These are phyloP conservation scores for Stellera chamaejasme DNA, from an alignment of 345 rosid genomes.

Conservation along the genomic window DNA sequence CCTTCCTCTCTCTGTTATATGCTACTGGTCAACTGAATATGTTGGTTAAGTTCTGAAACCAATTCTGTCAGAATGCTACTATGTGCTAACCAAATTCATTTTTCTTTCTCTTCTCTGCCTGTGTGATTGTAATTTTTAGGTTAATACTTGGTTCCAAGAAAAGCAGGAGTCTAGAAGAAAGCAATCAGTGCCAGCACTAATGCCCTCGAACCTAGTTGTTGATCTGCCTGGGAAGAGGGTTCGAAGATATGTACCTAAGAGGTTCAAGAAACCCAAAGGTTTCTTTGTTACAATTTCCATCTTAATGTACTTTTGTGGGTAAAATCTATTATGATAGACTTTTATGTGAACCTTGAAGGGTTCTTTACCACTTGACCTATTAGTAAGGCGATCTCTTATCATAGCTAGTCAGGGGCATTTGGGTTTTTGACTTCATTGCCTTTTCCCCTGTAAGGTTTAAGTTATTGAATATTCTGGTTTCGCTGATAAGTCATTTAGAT, in stretches of 20 bases:
- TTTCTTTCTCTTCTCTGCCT: background rate
- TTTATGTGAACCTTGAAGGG: too few species aligned
- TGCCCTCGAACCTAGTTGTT: conserved; percentile 27
- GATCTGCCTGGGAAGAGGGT: conserved; percentile 28
- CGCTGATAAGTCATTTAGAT: too few species aligned
- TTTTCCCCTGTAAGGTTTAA: too few species aligned
- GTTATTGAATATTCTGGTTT: too few species aligned
- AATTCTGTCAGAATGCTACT: too few species aligned
- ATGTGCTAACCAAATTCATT: background rate
- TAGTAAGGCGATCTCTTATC: too few species aligned
- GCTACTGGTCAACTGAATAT: background rate
- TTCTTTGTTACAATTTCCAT: background rate
- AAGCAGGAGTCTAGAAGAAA: conserved; percentile 25
- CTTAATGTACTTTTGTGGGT: too few species aligned
- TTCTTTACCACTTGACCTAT: too few species aligned
- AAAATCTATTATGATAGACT: too few species aligned
- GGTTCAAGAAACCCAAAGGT: conserved; percentile 40
- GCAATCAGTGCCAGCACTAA: conserved; percentile 15
- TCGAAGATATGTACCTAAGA: conserved; percentile 14
- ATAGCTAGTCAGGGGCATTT: too few species aligned
- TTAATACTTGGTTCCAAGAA: conserved; percentile 57
- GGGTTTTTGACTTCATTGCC: too few species aligned
- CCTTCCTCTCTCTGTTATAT: conserved; percentile 8
- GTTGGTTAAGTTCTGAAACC: too few species aligned
- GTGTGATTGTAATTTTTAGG: conserved; percentile 30